Base-by-base conservation (phyloP, 2,329 filamentous ascomycete species). In the Pestalotiopsis sp. region DNA sequence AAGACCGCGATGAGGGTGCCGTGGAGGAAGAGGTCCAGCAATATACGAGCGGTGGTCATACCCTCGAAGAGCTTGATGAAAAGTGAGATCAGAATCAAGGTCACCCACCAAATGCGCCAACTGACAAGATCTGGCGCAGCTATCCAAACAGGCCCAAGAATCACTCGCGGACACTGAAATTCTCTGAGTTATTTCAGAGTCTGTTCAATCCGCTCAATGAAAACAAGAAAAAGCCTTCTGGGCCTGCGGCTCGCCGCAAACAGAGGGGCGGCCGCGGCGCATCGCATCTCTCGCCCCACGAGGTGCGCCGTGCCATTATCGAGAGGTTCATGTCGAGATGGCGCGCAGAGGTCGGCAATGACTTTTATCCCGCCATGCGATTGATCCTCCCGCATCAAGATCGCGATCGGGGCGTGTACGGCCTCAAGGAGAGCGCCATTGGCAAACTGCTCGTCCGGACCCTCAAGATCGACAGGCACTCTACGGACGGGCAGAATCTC, bases 381-480 rank as follows among this genome's bases (percentile, higher is more conserved):
- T 87, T 99, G 61, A 97, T 98, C 68, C 86, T 98, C 3, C 95
- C 95, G 0, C 94, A 97, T 75, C 97, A 97, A 77, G 96, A 99
- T 76, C 90, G 94, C 52, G 94, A 98, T 75, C 89, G 96, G 62
- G 92, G 92, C 20, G 94, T 97, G 84, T 99, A 98, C 76, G 94
- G 95, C 0, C 84, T 99, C 55, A 98, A 98, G 77, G 96, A 99
- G 82, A 95, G 92, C 77, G 89, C 91, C 4, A 94, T 99, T 69
- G 95, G 92, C 11, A 97, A 94, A 77, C 82, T 98, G 23, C 84
- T 98, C n/a, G 93, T 98, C 69, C 95, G 94, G 77, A 87, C 97
- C 52, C 92, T 97, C 85, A 95, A 95, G 77, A 97, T 99, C 74
- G 92, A 95, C 82, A 93, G 92, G 75, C 91, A 95, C 74, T 97